These are phyloP conservation scores for Trypanosoma scelopori DNA, from an alignment of 208 protist genomes.

Conservation along the genomic window DNA sequence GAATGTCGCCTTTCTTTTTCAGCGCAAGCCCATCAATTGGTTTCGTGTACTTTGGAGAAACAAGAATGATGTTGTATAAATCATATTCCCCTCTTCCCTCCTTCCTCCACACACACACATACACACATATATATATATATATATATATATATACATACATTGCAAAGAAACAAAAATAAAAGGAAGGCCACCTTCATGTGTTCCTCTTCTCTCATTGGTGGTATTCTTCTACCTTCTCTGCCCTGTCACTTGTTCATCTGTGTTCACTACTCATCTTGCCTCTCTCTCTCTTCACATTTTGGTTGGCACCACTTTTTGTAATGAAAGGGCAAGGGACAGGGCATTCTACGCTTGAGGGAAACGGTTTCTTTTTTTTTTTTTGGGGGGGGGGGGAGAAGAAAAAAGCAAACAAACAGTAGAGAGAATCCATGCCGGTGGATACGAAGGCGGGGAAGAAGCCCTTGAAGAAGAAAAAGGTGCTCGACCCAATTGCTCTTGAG, in stretches of 20 bases:
- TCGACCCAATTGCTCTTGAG: slow-evolving; percentile 61
- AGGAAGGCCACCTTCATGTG: too few species aligned
- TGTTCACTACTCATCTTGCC: too few species aligned
- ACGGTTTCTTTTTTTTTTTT: too few species aligned
- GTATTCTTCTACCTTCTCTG: too few species aligned
- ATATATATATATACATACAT: not conserved
- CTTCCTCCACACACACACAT: not conserved
- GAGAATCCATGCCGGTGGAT: not conserved
- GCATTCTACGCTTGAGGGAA: too few species aligned
- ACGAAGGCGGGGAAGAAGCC: not conserved
- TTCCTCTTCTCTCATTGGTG: too few species aligned
- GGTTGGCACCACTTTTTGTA: too few species aligned
- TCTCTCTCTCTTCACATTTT: not conserved
- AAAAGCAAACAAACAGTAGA: not conserved
- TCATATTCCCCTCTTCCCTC: slow-evolving; percentile 6
- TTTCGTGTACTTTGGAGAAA: slow-evolving; percentile 7
- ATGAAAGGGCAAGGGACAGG: too few species aligned
- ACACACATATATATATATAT: not conserved
- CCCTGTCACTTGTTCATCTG: too few species aligned
- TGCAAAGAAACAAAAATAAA: too few species aligned
- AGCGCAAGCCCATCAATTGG: slow-evolving; percentile 22
- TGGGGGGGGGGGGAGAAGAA: too few species aligned
- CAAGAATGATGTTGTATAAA: slow-evolving; percentile 9
- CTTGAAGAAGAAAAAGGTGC: not conserved
- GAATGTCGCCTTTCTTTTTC: slow-evolving; percentile 31